Conservation (phyloP, 2,329 filamentous ascomycete genomes). For the Diaporthe citri region DNA sequence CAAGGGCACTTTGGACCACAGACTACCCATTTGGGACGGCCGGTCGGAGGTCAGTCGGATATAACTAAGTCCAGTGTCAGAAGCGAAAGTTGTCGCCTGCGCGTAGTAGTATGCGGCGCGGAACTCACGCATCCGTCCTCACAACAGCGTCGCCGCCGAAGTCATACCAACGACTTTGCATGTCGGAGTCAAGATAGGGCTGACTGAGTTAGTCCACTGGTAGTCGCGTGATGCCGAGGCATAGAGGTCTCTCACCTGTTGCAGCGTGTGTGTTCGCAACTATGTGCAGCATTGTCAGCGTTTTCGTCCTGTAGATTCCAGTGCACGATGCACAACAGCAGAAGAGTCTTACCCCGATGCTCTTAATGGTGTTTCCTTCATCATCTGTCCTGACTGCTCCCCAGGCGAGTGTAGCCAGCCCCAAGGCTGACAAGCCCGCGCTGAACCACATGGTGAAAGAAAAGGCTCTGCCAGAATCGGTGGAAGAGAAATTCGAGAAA, state of each 20-base stretch:
- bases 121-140: constrained; percentile 73
- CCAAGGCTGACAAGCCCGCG: constrained; percentile 60
- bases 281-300: constrained; percentile 52
- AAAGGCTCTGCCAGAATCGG: constrained; percentile 32
- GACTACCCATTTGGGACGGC: constrained; percentile 90
- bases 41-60: constrained; percentile 92
- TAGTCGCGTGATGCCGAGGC: constrained; percentile 39
- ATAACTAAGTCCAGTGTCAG: constrained; percentile 69
- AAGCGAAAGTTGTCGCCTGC: not conserved
- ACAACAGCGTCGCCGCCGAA: constrained; percentile 97
- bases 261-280: constrained; percentile 89
- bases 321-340: not conserved
- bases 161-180: constrained; percentile 99
- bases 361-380: constrained; percentile 58
- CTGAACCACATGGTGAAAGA: constrained; percentile 58
- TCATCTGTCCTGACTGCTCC: constrained; percentile 60
- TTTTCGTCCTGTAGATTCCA: not conserved
- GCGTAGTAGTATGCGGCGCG: constrained; percentile 37
- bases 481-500: constrained; percentile 19
- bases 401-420: constrained; percentile 64
- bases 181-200: constrained; percentile 97
- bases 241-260: constrained; percentile 71
- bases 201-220: constrained; percentile 53
- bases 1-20: constrained; percentile 93
- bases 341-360: constrained; percentile 60